Percentiles rank a stretch among this genome's conserved stretches.
Evolutionary conservation across 208 protist genomes (phyloP).

Genomic region (Wallacemonas collosoma): DNA sequence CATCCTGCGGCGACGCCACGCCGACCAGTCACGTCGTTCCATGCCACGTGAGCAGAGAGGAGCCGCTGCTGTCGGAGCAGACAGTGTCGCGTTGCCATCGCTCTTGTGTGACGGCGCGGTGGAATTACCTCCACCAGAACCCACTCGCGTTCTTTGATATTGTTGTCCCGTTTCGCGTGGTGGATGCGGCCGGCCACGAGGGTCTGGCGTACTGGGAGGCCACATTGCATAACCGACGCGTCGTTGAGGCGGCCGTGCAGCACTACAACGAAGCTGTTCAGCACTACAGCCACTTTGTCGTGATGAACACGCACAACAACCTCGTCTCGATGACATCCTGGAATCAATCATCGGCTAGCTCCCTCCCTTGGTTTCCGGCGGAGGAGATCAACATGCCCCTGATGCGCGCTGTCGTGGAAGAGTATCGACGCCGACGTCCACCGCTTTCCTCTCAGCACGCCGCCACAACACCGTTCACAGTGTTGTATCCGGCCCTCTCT

Average conservation of each 20-base stretch:
- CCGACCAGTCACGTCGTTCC: no score
- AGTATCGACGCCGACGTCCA: neutral
- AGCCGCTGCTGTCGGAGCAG: no score
- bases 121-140: neutral
- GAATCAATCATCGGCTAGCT: constrained; percentile 26
- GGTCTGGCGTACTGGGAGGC: constrained; percentile 21
- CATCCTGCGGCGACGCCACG: no score
- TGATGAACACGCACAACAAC: constrained; percentile 27
- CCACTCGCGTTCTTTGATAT: constrained; percentile 19
- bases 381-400: constrained; percentile 18
- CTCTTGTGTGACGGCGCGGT: neutral
- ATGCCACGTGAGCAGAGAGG: no score
- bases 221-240: constrained; percentile 17
- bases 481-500: no score
- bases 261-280: constrained; percentile 34
- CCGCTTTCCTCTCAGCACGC: no score
- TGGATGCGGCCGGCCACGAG: neutral
- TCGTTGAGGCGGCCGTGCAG: constrained; percentile 10
- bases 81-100: no score
- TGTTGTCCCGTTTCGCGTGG: constrained; percentile 12
- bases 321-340: constrained; percentile 48
- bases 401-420: constrained; percentile 11
- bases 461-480: no score
- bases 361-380: constrained; percentile 4
- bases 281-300: constrained; percentile 37